Evolutionary conservation across 805 yeast species (phyloP), one percentile per base, ranked within the genome.

Genomic region (Lipomyces sp.): DNA sequence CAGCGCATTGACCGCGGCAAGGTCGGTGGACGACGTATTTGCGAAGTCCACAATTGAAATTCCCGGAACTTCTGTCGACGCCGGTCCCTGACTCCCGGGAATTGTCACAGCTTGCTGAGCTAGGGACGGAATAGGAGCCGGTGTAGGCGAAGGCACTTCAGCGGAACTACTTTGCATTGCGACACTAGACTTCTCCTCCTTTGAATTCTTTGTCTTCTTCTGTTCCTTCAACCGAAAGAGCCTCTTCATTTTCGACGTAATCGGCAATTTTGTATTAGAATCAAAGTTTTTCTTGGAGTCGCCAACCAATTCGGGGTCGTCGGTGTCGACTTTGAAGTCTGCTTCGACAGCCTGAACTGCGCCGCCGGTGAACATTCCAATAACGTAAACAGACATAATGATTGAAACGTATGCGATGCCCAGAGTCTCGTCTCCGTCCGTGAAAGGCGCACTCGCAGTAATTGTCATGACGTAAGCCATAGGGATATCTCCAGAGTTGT

Each of bases 341-440:
- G 79, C 70, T 37, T 81, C 84, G 14, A 88, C 73, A 45, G 89
- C 67, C 54, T 81, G 74, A 68, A 82, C 83, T 46, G 85, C 77
- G 1, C 96, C 96, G 39, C 84, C 68, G 61, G 86, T 83, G 75
- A 87, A 86, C 68, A 84, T 80, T 61, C 77, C 67, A 40, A 86
- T 73, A 34, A 81, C 74, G 65, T 84, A 87, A 1, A 83, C 74
- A 2, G 87, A 83, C 39, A 83, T 72, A 60, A 84, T 85, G 31
- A 89, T 82, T 61, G 89, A 83, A 19, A 86, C 83, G 67, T 84
- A 86, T 0, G 96, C 93, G 23, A 84, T 83, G 23, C 96, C 97
- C 59, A 77, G 76, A 47, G 79, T 74, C 33, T 86, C 87, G 54
- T 85, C 81, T 3, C 67, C 76, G 14, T 71, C 61, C 0, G 82